Percentiles rank a stretch among this genome's conserved stretches.
Evolutionary conservation across 2,329 filamentous ascomycete genomes (phyloP).

Genomic region (Penicillium sp.): DNA sequence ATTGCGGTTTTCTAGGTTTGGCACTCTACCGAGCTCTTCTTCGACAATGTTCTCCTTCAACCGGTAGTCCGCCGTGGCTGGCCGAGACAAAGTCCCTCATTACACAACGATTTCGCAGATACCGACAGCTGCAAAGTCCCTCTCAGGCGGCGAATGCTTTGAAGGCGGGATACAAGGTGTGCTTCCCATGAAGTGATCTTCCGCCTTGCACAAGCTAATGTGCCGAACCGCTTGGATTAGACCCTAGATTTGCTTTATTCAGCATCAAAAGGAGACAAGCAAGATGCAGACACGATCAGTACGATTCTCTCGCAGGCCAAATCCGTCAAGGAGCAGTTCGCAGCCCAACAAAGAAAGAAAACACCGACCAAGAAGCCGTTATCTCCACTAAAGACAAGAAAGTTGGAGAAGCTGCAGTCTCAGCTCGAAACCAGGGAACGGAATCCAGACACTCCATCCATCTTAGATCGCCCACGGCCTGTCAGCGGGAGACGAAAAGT

Average conservation of each 20-base stretch:
- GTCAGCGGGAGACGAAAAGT: conserved; percentile 38
- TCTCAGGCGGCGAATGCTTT: conserved; percentile 37
- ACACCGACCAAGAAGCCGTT: conserved; percentile 19
- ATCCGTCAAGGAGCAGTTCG: conserved; percentile 19
- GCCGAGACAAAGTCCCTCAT: conserved; percentile 28
- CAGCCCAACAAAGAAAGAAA: conserved; percentile 18
- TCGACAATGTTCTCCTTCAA: conserved; percentile 36
- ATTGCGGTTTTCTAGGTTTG: conserved; percentile 29
- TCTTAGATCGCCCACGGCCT: conserved; percentile 34
- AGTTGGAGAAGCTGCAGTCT: conserved; percentile 21
- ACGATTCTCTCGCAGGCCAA: conserved; percentile 26
- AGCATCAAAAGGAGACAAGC: conserved; percentile 26
- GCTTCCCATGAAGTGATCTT: neutral
- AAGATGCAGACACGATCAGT: conserved; percentile 23
- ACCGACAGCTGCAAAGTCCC: conserved; percentile 37
- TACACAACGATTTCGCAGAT: conserved; percentile 36
- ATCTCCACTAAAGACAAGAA: conserved; percentile 22
- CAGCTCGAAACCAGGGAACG: conserved; percentile 27
- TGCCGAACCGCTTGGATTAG: conserved; percentile 18
- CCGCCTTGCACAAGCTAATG: conserved; percentile 2
- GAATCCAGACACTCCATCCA: conserved; percentile 32
- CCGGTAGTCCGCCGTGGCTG: conserved; percentile 20
- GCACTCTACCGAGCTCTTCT: conserved; percentile 45
- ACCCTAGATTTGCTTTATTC: conserved; percentile 37
- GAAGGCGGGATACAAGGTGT: conserved; percentile 41